Evolutionary conservation across 2,329 filamentous ascomycete genomes (phyloP), one percentile per base, ranked within the genome.

Genomic region (Diaporthe nobilis): DNA sequence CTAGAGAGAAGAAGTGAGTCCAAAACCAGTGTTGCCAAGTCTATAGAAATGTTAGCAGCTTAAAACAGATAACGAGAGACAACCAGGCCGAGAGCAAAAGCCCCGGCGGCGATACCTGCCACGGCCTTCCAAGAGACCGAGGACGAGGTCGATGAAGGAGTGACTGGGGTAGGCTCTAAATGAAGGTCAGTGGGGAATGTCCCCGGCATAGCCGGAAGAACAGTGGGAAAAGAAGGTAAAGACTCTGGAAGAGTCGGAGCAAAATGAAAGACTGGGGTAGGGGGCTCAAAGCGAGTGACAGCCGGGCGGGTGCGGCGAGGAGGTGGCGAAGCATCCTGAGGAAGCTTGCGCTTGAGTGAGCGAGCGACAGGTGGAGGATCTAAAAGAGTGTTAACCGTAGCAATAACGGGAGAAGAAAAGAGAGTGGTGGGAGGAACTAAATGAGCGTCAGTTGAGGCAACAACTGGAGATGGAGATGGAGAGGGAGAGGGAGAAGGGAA

Each of bases 11-110:
- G 44, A 51, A 25, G 44, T n/a, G 55, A 55, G 28, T n/a, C n/a
- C n/a, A 20, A 37, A 53, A 31, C 31, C 31, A 39, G 47, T 68
- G 58, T 65, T 65, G 58, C 71, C 60, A 55, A 28, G 61, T 39
- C 44, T 51, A 13, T 37, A 49, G 15, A 25, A 37, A 72, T 44
- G 3, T 44, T 31, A 51, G 15, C 31, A 28, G n/a, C 17, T 49
- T 28, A 77, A 51, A 77, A 51, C n/a, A 75, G 49, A 37, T 73
- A 75, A 47, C 75, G 75, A 77, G 73, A 37, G 70, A 74, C 75
- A 17, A 60, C 61, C n/a, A 65, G 63, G 44, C 68, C 75, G 31
- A 77, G 75, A 34, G 73, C 63, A 31, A 75, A 75, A 15, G 75
- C 42, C 31, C 73, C 73, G 12, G 44, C 73, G 20, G 75, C 75